Evolutionary conservation across 2,329 filamentous ascomycete species (phyloP), one percentile per base, ranked within the genome.

Genomic region (Claviceps pazoutovae): DNA sequence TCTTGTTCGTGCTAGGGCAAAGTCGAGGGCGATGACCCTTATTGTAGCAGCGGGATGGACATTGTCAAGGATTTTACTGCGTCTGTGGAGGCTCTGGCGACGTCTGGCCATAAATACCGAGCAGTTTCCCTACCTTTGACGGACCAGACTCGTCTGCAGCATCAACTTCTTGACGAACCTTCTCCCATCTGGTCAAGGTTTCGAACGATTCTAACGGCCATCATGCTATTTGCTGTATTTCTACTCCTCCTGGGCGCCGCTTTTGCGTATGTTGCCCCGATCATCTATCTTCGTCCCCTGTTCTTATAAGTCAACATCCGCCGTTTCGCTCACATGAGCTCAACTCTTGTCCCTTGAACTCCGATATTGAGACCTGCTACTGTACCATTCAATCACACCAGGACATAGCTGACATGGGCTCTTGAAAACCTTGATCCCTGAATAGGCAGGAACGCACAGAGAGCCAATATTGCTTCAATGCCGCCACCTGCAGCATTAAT

Each of bases 401-500:
- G 43, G 2, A 46, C 19, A 17, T 46, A 16, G 34, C 45, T 47
- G 34, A 47, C 45, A 47, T 47, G 7, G 19, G 17, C 7, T 6
- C 14, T 39, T 16, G 26, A 8, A 14, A 39, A 30, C 8, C 30
- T 38, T 7, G 14, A 26, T 21, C 26, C 4, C 8, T 3, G 9
- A 36, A 42, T 46, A 47, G 54, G 51, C 48, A 49, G 54, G 48
- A 55, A 55, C 37, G 53, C 50, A 37, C 45, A 49, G 45, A 46
- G 9, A 7, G 38, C 38, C 30, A 19, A 16, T 46, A 21, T 16
- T 52, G 50, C 26, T 48, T 46, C 26, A 23, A 44, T n/a, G 37
- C 19, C 9, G 51, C 43, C 26, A 49, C 39, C n/a, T 89, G 85
- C 66, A 72, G 74, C 47, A 66, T 76, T 3, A 64, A 75, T 37